Evolutionary conservation across 495 filamentous ascomycete genomes (phyloP), one percentile per base, ranked within the genome.

Genomic region (Patellaria atrata): DNA sequence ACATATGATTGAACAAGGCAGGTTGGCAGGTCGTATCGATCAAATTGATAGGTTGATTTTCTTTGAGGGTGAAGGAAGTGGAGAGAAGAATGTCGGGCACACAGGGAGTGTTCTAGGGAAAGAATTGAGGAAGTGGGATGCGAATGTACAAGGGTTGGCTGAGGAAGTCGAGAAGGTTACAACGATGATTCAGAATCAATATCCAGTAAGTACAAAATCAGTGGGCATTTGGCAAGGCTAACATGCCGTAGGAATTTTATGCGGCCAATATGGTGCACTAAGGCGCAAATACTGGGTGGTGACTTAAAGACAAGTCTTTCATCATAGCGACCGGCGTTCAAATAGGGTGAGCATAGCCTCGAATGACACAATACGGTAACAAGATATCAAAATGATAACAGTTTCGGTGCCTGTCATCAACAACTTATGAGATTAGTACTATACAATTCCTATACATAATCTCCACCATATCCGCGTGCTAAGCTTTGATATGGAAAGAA

Each of bases 1-100:
- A 3, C 67, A 70, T 31, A 97, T 97, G 89, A 83, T 96, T 43
- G 86, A 94, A 59, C 84, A 94, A 55, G 82, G 79, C 11, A 73
- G 89, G 16, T 57, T 97, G 39, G 68, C 70, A 1, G 89, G 89
- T 6, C 73, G 73, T 30, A 94, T 97, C 49, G 91, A 97, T 57
- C 89, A 96, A 62, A 91, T 97, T 50, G 82, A 85, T 41, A 64
- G 79, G 10, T 55, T 86, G 7, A 89, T 97, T 26, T 81, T 71
- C 50, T 97, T 97, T 50, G 77, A 84, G 38, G 70, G 67, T 23
- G 71, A 75, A 37, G 73, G 73, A n/a, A 75, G 71, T 10, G 75
- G 68, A 3, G 65, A 79, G 60, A 68, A 67, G 53, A 67, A 43
- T 31, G 68, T 65, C 31, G 71, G 68, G 1, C 61, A 69, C 16